Evolutionary conservation across 805 yeast species (phyloP).

Genomic region (Ogataea nitratoaversa): DNA sequence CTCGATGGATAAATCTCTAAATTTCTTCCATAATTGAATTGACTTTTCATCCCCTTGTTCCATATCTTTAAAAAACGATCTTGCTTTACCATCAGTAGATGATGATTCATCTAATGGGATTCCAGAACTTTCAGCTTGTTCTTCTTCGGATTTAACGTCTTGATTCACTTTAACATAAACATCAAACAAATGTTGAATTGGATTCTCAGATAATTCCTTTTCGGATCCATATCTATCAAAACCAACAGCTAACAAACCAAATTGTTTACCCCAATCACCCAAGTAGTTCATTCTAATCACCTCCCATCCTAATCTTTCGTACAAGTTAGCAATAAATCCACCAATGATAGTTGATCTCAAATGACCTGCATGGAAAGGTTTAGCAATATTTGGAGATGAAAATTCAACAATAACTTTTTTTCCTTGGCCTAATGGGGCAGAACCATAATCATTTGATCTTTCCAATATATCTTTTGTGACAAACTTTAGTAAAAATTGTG

Average conservation of each 20-base stretch:
- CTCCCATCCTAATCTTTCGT: constrained; percentile 90
- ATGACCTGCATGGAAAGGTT: constrained; percentile 99
- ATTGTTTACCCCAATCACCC: constrained; percentile 99
- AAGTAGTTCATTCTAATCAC: constrained; percentile 89
- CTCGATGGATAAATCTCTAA: constrained; percentile 86
- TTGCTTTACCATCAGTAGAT: constrained; percentile 76
- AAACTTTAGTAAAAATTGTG: constrained; percentile 58
- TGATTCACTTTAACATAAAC: constrained; percentile 86
- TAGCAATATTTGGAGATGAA: constrained; percentile 97
- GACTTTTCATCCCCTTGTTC: constrained; percentile 90
- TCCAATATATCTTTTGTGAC: constrained; percentile 67
- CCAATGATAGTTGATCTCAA: constrained; percentile 97
- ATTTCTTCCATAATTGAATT: constrained; percentile 72
- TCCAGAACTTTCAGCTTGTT: constrained; percentile 46
- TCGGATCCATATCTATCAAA: constrained; percentile 81
- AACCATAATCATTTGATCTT: constrained; percentile 63
- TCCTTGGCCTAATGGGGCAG: constrained; percentile 65
- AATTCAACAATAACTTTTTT: constrained; percentile 81
- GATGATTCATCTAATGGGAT: constrained; percentile 41
- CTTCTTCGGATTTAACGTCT: constrained; percentile 65
- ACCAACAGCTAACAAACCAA: constrained; percentile 93
- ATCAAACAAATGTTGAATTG: constrained; percentile 91
- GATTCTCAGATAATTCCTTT: constrained; percentile 65
- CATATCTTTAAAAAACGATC: constrained; percentile 83
- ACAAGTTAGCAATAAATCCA: constrained; percentile 85